Evolutionary conservation across 2,329 filamentous ascomycete species (phyloP).

Genomic region (Claviceps monticola): DNA sequence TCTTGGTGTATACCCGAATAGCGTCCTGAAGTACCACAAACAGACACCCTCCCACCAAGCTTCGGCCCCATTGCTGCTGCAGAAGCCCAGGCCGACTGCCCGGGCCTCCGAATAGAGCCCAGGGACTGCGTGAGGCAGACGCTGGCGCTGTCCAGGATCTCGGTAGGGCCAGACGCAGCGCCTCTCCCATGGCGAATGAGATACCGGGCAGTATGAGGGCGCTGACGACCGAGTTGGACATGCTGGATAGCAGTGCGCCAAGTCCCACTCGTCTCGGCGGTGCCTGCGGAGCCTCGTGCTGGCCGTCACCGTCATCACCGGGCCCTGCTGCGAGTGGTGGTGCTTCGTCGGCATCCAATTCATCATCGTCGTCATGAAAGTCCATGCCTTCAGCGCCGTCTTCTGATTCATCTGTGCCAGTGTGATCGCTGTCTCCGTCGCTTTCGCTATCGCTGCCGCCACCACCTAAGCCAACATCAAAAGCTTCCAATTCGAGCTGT

Average conservation of each 20-base stretch:
- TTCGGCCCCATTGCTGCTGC: conserved; percentile 78
- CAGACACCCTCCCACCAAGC: conserved; percentile 73
- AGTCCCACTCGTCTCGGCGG: conserved; percentile 21
- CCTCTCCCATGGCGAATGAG: conserved; percentile 63
- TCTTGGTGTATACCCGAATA: conserved; percentile 48
- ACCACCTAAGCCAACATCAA: background rate
- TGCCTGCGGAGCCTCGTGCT: conserved; percentile 21
- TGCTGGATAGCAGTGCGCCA: conserved; percentile 24
- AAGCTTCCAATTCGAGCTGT: conserved; percentile 6
- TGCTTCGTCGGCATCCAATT: background rate
- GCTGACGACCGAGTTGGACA: conserved; percentile 36
- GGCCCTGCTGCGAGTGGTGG: conserved; percentile 1
- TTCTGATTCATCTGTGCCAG: background rate
- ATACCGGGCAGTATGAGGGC: conserved; percentile 68
- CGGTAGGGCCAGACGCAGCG: conserved; percentile 57
- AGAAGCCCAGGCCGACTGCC: conserved; percentile 49
- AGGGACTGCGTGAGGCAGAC: conserved; percentile 17
- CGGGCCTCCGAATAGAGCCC: conserved; percentile 9
- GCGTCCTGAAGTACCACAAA: conserved; percentile 72
- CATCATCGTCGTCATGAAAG: background rate
- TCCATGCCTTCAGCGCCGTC: background rate
- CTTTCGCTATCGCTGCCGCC: background rate
- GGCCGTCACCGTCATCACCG: conserved; percentile 10
- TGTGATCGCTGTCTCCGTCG: background rate
- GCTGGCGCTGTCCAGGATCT: conserved; percentile 49